Conservation (phyloP, 257 asterid species). For the Plantago elongata region DNA sequence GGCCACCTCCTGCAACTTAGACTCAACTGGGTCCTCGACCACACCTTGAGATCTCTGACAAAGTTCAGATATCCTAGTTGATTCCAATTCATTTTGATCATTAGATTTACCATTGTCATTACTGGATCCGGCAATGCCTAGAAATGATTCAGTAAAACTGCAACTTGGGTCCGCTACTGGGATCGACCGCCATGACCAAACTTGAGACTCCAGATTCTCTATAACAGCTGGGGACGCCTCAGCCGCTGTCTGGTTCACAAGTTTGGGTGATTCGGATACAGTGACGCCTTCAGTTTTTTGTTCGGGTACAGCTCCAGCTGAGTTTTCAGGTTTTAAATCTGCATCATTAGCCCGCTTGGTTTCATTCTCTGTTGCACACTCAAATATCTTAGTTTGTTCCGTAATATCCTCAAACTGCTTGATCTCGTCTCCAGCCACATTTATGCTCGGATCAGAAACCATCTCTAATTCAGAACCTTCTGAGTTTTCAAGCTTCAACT, state of each 20-base stretch:
- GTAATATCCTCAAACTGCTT: slow-evolving; percentile 1
- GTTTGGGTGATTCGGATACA: slow-evolving; percentile 22
- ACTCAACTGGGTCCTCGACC: slow-evolving; percentile 21
- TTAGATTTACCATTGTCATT: slow-evolving; percentile 13
- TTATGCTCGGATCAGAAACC: background rate
- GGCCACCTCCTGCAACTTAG: slow-evolving; percentile 18
- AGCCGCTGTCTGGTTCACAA: slow-evolving; percentile 16
- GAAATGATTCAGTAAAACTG: slow-evolving; percentile 8
- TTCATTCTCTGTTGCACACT: slow-evolving; percentile 1
- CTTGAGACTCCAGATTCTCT: slow-evolving; percentile 28
- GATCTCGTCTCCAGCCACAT: slow-evolving; percentile 3
- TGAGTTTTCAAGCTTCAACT: background rate
- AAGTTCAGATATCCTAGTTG: slow-evolving; percentile 18
- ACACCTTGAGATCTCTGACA: slow-evolving; percentile 19
- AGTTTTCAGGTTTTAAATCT: background rate
- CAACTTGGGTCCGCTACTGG: slow-evolving; percentile 21
- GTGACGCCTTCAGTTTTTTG: slow-evolving; percentile 14
- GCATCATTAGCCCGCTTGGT: background rate
- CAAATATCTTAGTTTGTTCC: background rate
- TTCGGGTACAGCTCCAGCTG: background rate
- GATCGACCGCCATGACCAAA: slow-evolving; percentile 15
- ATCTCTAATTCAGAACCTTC: slow-evolving; percentile 9
- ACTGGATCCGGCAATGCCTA: background rate
- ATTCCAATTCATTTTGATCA: slow-evolving; percentile 16
- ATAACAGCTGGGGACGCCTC: slow-evolving; percentile 20